Evolutionary conservation across 257 asterid genomes (phyloP), one percentile per base, ranked within the genome.

Genomic region (Solanum pinnatisectum): DNA sequence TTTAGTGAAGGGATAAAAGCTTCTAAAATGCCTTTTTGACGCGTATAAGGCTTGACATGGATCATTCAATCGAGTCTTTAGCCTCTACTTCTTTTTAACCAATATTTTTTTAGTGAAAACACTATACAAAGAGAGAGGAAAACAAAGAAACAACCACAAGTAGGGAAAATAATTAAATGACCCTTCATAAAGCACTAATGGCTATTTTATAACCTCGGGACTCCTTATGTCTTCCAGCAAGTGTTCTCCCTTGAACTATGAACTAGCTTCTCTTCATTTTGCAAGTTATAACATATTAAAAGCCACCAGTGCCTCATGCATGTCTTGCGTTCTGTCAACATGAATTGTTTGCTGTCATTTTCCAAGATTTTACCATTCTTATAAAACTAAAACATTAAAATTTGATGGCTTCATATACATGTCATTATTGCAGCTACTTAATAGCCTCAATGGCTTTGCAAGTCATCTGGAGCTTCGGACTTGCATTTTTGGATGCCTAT

Each of bases 361-460:
- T 77, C 59, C 84, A 12, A 39, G 35, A 77, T 25, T 39, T 23
- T 25, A 25, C 5, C 7, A 0, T 42, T 42, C 84, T 25, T 79
- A 15, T 3, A 9, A 25, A 2, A 77, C 16, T 7, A n/a, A n/a
- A 77, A 8, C 35, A 42, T 14, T 44, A 9, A 30, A 79, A 42
- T 14, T 81, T 81, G 40, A 81, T 18, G 27, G 16, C 10, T 10
- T 10, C 67, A 30, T 46, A 16, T n/a, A 49, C 39, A 5, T 42
- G 32, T 72, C 46, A 63, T 87, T 89, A 20, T 81, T 89, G 84
- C 89, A 93, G 95, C 92, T 93, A 90, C 92, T 90, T 93, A 85
- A 88, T 93, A 68, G 95, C 95, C 76, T 89, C 95, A 13, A 92
- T 93, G 95, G 91, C 91, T 59, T 88, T 93, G 90, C 93, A 90